phyloP scores from a whole-genome alignment of 345 rosid species.

The Sonneratia alba region DNA sequence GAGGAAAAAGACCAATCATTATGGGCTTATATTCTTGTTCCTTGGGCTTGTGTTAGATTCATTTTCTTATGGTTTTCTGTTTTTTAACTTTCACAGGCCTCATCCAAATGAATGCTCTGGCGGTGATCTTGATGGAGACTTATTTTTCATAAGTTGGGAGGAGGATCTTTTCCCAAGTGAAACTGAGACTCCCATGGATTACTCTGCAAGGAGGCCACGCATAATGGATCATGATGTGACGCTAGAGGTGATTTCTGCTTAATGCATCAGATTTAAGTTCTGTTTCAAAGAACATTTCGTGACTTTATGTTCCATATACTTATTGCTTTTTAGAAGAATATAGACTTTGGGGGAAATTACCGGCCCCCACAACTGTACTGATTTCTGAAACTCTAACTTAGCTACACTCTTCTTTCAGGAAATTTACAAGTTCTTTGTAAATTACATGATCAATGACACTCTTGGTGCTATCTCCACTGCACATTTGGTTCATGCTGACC shows the following conservation, averaged over 20 bases:
- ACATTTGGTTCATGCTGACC: slow-evolving; percentile 81
- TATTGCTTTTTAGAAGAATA: not conserved
- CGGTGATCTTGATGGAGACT: slow-evolving; percentile 97
- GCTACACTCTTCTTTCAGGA: slow-evolving; percentile 39
- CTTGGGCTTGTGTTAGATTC: not conserved
- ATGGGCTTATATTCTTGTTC: not conserved
- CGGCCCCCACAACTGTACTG: not conserved
- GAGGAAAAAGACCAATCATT: not conserved
- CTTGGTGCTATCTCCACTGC: slow-evolving; percentile 91
- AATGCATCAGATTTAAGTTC: not conserved
- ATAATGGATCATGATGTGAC: slow-evolving; percentile 85
- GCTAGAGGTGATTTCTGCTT: slow-evolving; percentile 41
- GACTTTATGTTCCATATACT: not conserved
- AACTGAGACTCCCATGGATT: slow-evolving; percentile 83
- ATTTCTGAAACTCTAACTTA: not conserved
- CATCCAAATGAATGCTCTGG: slow-evolving; percentile 98
- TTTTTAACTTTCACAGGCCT: slow-evolving; percentile 45
- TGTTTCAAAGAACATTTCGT: not conserved
- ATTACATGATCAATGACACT: slow-evolving; percentile 84
- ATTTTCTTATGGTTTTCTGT: not conserved
- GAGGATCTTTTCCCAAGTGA: slow-evolving; percentile 57
- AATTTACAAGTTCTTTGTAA: slow-evolving; percentile 71
- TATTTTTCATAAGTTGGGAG: slow-evolving; percentile 83
- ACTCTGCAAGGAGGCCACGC: slow-evolving; percentile 59
- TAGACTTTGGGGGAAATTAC: not conserved